These are phyloP conservation scores for Leccinum ochraceum DNA, from an alignment of 768 basidiomycete genomes.

Conservation along the genomic window DNA sequence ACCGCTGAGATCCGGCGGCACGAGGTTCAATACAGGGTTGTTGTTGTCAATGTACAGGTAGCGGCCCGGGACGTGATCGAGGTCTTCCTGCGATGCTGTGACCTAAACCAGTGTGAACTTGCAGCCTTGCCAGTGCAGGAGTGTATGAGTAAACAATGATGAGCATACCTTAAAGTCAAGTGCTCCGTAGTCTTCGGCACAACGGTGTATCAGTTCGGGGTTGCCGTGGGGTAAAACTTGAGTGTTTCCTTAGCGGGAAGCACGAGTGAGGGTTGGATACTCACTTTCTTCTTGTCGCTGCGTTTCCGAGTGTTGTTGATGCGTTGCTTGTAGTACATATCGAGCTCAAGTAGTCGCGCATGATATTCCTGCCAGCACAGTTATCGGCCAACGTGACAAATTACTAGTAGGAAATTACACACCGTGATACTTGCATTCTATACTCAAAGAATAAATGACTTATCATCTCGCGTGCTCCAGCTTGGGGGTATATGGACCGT, in stretches of 20 bases:
- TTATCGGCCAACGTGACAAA: neutral
- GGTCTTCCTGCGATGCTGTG: neutral
- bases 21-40: too few relatives aligned
- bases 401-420: neutral
- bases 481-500: neutral
- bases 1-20: too few relatives aligned
- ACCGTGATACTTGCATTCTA: neutral
- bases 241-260: neutral
- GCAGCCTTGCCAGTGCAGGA: neutral
- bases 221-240: neutral
- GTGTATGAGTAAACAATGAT: neutral
- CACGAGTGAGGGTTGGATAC: neutral
- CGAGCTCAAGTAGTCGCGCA: neutral
- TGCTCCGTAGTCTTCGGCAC: too few relatives aligned
- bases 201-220: neutral
- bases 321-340: neutral
- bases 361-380: neutral
- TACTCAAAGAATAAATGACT: constrained; percentile 4
- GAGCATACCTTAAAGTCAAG: neutral
- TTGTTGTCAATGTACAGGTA: too few relatives aligned
- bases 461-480: constrained; percentile 1
- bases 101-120: neutral
- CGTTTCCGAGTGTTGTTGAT: neutral
- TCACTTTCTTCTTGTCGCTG: neutral
- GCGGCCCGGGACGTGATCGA: too few relatives aligned